Evolutionary conservation across 2,329 filamentous ascomycete genomes (phyloP), one percentile per base, ranked within the genome.

Genomic region (Bimuria novae-zelandiae): DNA sequence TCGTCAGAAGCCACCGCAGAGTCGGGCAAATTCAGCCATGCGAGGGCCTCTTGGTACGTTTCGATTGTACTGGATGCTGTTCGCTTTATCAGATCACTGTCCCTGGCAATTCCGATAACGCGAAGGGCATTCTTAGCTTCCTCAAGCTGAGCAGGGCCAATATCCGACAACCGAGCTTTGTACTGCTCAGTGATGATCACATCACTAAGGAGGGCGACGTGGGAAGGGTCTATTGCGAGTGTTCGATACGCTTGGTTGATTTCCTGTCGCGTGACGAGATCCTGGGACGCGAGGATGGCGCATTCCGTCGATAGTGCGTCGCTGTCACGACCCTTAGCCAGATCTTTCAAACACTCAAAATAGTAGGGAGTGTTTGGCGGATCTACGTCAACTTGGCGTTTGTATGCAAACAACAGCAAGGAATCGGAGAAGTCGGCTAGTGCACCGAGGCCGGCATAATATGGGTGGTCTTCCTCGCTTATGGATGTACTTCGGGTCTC

Each of bases 391-490:
- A 79, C 74, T 71, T 90, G 87, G 29, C 82, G 78, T 21, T 83
- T 77, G 64, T 84, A 89, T 3, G 85, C 83, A 68, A 85, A 88
- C 23, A 79, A 73, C 16, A 90, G 73, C n/a, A 86, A 72, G 1
- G 75, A 64, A 62, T 89, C 84, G 4, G 82, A 79, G 69, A 89
- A 88, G 63, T 88, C 82, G 33, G 81, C 79, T 7, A 85, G 69
- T 12, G 80, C 80, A 19, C 88, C 88, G 19, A 90, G 75, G 57
- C 84, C 82, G 44, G 84, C 82, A 66, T 87, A 88, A 59, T 80
- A 73, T 57, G 71, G 72, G 55, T 74, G 71, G 33, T 74, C 70
- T 49, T 74, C 72, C 41, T 72, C 70, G 42, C 62, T 60, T 23
- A n/a, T n/a, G n/a, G 63, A 67, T 11, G 55, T 55, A 43, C 50